phyloP scores from a whole-genome alignment of 768 basidiomycete species.

The Russula lepida region DNA sequence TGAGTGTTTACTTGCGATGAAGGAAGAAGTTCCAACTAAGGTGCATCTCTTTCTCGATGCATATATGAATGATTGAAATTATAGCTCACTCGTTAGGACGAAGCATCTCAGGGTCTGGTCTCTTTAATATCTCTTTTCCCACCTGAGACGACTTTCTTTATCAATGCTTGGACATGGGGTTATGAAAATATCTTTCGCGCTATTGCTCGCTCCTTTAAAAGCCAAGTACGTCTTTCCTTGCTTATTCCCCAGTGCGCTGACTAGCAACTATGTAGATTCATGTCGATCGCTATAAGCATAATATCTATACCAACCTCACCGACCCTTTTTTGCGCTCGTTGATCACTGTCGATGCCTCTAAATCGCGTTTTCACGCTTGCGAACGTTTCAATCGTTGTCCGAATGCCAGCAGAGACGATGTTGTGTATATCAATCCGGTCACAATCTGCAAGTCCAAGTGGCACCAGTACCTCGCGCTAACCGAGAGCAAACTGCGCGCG shows the following conservation, averaged over 20 bases:
- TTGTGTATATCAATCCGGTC: conserved; percentile 83
- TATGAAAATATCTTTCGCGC: conserved; percentile 88
- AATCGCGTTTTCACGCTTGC: conserved; percentile 88
- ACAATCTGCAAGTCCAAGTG: conserved; percentile 53
- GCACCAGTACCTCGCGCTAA: conserved; percentile 42
- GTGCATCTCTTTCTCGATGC: background rate
- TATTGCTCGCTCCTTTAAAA: conserved; percentile 56
- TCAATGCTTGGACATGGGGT: conserved; percentile 95
- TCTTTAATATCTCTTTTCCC: conserved; percentile 65
- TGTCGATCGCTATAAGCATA: conserved; percentile 80
- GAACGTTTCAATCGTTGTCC: conserved; percentile 73
- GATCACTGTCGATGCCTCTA: conserved; percentile 48
- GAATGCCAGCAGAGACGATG: conserved; percentile 37
- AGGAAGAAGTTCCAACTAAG: background rate
- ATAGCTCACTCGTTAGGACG: conserved; percentile 36
- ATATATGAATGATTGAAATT: background rate
- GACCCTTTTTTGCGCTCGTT: conserved; percentile 57
- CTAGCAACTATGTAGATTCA: conserved; percentile 51
- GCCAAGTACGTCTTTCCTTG: conserved; percentile 37
- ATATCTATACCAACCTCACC: conserved; percentile 47
- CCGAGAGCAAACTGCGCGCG: conserved; percentile 34
- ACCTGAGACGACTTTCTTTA: conserved; percentile 62
- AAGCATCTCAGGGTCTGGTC: conserved; percentile 58
- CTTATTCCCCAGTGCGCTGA: background rate
- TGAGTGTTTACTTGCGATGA: conserved; percentile 45